Conservation (phyloP, 495 filamentous ascomycete genomes). For the Penicillium silybi region DNA sequence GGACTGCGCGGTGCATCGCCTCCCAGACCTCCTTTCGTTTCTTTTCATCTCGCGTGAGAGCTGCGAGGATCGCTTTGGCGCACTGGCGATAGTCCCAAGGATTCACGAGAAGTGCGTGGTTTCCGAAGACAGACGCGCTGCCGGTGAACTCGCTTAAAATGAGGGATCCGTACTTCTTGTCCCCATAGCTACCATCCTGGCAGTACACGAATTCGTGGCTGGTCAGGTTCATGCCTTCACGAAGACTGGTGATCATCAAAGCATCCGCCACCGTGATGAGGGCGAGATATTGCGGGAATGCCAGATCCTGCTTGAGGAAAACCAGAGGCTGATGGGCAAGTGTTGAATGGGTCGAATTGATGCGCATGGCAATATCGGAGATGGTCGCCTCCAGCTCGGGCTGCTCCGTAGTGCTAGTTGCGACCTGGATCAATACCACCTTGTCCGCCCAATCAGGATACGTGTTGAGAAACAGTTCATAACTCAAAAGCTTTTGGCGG, state of each 20-base stretch:
- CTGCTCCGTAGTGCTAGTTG: constrained; percentile 81
- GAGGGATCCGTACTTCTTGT: constrained; percentile 78
- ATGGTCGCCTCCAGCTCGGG: constrained; percentile 81
- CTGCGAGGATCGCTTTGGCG: constrained; percentile 74
- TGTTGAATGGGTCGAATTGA: constrained; percentile 83
- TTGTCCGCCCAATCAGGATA: constrained; percentile 84
- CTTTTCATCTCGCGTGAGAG: constrained; percentile 68
- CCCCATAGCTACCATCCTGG: constrained; percentile 73
- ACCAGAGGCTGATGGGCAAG: constrained; percentile 86
- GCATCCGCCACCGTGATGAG: constrained; percentile 83
- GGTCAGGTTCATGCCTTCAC: constrained; percentile 94
- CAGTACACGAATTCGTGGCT: constrained; percentile 90
- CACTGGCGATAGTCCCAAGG: constrained; percentile 90
- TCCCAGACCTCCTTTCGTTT: constrained; percentile 73
- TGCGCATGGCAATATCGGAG: constrained; percentile 86
- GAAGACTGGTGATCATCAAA: constrained; percentile 86
- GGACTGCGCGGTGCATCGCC: constrained; percentile 67
- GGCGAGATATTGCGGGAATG: constrained; percentile 84
- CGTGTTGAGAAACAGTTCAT: constrained; percentile 89
- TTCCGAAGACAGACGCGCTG: constrained; percentile 76
- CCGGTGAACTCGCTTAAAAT: constrained; percentile 94
- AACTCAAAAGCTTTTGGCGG: constrained; percentile 85
- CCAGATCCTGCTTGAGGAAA: constrained; percentile 92
- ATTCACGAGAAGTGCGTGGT: constrained; percentile 72
- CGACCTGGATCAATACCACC: constrained; percentile 88